Percentiles rank a stretch among this genome's conserved stretches.
phyloP scores from a whole-genome alignment of 257 asterid genomes.

The Solanum bukasovii region DNA sequence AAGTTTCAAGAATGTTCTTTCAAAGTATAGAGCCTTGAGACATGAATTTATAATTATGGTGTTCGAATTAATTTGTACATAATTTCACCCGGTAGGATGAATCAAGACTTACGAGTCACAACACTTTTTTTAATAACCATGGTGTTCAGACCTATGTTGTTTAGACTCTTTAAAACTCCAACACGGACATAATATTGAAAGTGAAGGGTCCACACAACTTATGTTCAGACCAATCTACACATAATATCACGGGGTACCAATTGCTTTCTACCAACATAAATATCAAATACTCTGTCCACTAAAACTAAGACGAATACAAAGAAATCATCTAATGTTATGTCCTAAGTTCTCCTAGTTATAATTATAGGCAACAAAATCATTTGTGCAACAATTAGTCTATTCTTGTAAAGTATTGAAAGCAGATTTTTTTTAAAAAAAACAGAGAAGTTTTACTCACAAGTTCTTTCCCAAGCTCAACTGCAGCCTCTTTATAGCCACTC shows the following conservation, averaged over 20 bases:
- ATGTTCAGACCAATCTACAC: not conserved
- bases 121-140: not conserved
- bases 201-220: not conserved
- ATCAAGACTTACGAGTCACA: not conserved
- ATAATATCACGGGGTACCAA: not conserved
- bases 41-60: not conserved
- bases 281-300: not conserved
- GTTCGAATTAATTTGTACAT: not conserved
- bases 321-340: not conserved
- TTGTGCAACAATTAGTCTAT: not conserved
- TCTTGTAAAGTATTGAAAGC: not conserved
- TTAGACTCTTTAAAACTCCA: not conserved
- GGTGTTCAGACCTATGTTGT: not conserved
- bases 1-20: not conserved
- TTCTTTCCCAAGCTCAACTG: conserved; percentile 30
- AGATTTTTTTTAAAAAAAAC: not conserved
- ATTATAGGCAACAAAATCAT: not conserved
- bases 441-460: conserved; percentile 4
- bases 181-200: not conserved
- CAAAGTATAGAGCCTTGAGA: not conserved
- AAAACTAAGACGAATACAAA: not conserved
- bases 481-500: conserved; percentile 24
- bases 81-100: not conserved
- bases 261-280: not conserved
- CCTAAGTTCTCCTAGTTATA: not conserved